Evolutionary conservation across 2,329 filamentous ascomycete species (phyloP).

Genomic region (Pseudophaeomoniella oleicola): DNA sequence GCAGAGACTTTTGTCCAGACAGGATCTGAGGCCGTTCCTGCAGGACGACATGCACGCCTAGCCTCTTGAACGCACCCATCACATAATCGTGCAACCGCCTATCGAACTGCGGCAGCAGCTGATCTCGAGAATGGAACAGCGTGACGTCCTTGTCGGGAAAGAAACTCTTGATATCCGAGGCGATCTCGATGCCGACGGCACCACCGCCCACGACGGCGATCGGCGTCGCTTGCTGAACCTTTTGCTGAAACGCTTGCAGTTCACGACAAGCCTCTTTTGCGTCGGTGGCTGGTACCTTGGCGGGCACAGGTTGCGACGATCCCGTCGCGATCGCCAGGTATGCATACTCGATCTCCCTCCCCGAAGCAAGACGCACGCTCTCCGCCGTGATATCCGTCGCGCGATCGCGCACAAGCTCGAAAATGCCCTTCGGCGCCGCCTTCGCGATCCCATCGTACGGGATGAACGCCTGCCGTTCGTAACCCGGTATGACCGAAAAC

Average conservation of each 20-base stretch:
- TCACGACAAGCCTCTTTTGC: constrained; percentile 5
- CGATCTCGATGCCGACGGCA: constrained; percentile 36
- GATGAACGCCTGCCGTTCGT: constrained; percentile 46
- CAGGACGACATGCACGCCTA: constrained; percentile 9
- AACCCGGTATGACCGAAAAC: constrained; percentile 39
- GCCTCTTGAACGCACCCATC: constrained; percentile 7
- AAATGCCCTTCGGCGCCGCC: constrained; percentile 18
- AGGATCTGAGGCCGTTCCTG: constrained; percentile 6
- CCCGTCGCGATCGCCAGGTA: constrained; percentile 46
- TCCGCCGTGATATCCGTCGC: constrained; percentile 24
- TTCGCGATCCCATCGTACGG: constrained; percentile 36
- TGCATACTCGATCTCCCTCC: constrained; percentile 35
- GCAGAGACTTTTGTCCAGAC: neutral
- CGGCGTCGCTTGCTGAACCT: constrained; percentile 27
- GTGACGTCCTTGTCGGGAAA: constrained; percentile 33
- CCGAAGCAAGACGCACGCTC: constrained; percentile 26
- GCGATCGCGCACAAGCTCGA: constrained; percentile 27
- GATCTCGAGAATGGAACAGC: constrained; percentile 30
- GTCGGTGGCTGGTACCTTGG: constrained; percentile 4
- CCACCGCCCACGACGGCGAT: constrained; percentile 35
- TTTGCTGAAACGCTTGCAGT: constrained; percentile 11
- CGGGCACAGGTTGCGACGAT: constrained; percentile 14
- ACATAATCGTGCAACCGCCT: constrained; percentile 7
- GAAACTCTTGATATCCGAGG: constrained; percentile 32
- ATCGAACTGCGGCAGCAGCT: constrained; percentile 11